These are phyloP conservation scores for Bonia amplexicaulis DNA, from an alignment of 176 grass and related monocot genomes.

Conservation along the genomic window DNA sequence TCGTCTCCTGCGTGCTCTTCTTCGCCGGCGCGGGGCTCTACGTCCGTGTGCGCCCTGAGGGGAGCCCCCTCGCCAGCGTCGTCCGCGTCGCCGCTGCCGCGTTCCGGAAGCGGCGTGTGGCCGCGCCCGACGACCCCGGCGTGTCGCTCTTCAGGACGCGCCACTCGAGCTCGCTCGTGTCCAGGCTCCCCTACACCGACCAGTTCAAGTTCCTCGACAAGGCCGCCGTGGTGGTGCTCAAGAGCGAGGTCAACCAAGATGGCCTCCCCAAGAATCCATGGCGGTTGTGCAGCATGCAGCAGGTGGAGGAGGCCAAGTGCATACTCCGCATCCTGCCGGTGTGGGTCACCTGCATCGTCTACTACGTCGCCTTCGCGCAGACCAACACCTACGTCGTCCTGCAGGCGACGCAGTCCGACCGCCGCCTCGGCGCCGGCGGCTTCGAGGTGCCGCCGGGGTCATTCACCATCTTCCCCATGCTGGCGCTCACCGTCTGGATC, in stretches of 20 bases:
- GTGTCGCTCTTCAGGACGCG: conserved; percentile 40
- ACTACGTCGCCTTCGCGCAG: conserved; percentile 39
- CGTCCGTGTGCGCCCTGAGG: conserved; percentile 56
- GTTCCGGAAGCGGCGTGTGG: conserved; percentile 25
- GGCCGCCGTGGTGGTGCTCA: conserved; percentile 40
- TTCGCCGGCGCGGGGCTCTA: conserved; percentile 52
- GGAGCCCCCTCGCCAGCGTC: conserved; percentile 48
- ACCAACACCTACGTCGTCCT: conserved; percentile 56
- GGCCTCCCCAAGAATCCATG: conserved; percentile 37
- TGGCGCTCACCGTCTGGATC: conserved; percentile 68
- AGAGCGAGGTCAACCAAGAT: conserved; percentile 21
- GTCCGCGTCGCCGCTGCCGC: conserved; percentile 42
- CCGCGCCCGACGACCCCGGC: background rate
- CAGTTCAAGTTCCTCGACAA: conserved; percentile 80
- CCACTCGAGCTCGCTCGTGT: conserved; percentile 43
- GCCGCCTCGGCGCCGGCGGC: conserved; percentile 16
- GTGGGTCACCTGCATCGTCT: conserved; percentile 57
- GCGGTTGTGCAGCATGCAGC: conserved; percentile 55
- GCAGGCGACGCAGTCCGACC: conserved; percentile 51
- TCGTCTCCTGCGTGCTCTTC: conserved; percentile 55
- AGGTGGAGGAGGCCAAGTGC: conserved; percentile 82
- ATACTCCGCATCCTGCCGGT: conserved; percentile 50
- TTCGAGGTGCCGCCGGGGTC: conserved; percentile 53
- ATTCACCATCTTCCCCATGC: conserved; percentile 61
- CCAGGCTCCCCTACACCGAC: conserved; percentile 56